phyloP scores from a whole-genome alignment of 805 yeast genomes.

The Hanseniaspora hatyaiensis region DNA sequence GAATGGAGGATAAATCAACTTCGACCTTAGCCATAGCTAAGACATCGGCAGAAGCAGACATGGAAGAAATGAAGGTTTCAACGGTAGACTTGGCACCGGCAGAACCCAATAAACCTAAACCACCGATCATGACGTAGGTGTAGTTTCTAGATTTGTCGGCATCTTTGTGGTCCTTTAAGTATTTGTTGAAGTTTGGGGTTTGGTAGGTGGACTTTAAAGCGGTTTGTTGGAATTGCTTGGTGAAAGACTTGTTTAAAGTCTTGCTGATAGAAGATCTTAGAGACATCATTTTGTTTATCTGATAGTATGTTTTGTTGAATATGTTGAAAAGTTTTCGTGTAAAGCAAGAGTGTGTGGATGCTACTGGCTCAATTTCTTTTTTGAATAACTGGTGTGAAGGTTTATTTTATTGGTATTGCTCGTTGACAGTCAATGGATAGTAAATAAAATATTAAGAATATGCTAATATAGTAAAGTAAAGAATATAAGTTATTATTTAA shows the following conservation, averaged over 20 bases:
- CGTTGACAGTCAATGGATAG: too few species aligned
- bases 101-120: conserved; percentile 79
- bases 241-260: conserved; percentile 14
- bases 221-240: conserved; percentile 17
- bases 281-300: conserved; percentile 22
- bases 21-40: conserved; percentile 99
- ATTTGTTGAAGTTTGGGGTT: conserved; percentile 80
- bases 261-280: conserved; percentile 23
- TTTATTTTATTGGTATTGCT: too few species aligned
- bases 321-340: not conserved
- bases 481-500: too few species aligned
- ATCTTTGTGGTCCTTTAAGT: conserved; percentile 59
- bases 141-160: conserved; percentile 72
- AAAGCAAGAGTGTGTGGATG: too few species aligned
- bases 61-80: conserved; percentile 77
- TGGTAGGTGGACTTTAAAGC: conserved; percentile 64
- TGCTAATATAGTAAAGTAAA: too few species aligned
- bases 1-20: conserved; percentile 84
- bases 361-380: too few species aligned
- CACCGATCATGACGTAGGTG: conserved; percentile 95
- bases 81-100: conserved; percentile 95
- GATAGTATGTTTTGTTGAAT: not conserved
- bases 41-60: conserved; percentile 98
- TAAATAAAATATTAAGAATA: too few species aligned
- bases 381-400: not conserved